Base-by-base conservation (phyloP, 2,329 filamentous ascomycete species). In the Hypoxylon sp. region DNA sequence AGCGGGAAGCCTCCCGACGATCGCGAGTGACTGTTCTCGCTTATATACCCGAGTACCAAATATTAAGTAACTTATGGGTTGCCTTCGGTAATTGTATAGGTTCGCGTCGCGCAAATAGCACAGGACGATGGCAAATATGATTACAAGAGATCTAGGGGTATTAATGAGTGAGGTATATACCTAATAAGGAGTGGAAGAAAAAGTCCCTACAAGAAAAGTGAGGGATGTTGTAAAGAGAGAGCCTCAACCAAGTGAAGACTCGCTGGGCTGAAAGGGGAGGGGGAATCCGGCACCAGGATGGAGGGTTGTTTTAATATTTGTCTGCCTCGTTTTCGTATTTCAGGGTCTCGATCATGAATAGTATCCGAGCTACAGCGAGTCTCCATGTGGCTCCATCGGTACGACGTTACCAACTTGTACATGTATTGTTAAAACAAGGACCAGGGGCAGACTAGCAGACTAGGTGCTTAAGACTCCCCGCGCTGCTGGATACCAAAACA, bases 301-400 rank as follows among this genome's bases (percentile, higher is more conserved):
- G 54, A 56, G 44, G 47, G 48, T 19, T 15, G 52, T 59, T 65
- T 68, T 68, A 68, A 59, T 65, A 65, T 62, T 62, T 51, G 58
- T 62, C 57, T 37, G 50, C 17, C 62, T 68, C 65, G 65, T 68
- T 68, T 68, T 65, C 65, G 65, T 68, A 68, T 68, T 65, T 61
- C 53, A 59, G 59, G 65, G 59, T 59, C 56, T 63, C 50, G 44
- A 59, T 19, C 52, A 50, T 24, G 39, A 49, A 34, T 37, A 28
- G 10, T 51, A 32, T 44, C 49, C 37, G 20, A 37, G 49, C 19
- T 49, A 52, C 51, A 6, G 24, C 20, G 64, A 64, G 48, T 56
- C 58, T 59, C 60, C 63, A 65, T 65, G 59, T 65, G 63, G 63
- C 63, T 59, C 56, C 52, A 64, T 53, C 50, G 60, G 54, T 58